Evolutionary conservation across 257 asterid species (phyloP).

Genomic region (Avicennia marina): DNA sequence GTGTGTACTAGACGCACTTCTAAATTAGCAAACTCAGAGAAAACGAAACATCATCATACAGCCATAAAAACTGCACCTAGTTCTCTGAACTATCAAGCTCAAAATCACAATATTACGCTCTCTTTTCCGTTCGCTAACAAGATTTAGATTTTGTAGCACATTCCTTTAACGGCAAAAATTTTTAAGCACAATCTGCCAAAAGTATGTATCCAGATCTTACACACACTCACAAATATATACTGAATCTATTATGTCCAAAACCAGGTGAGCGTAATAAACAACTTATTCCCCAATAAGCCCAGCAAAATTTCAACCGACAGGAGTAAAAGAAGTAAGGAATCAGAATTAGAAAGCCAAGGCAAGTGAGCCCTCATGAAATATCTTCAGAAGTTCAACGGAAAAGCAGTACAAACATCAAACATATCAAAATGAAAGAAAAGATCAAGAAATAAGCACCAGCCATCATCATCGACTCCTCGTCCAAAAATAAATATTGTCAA

Average conservation of each 20-base stretch:
- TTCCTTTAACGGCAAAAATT: neutral
- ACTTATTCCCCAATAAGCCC: constrained; percentile 4
- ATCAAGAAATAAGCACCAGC: too few relatives aligned
- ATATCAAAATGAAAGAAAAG: neutral
- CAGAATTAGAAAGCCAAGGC: neutral
- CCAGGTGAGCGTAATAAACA: neutral
- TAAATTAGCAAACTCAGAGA: neutral
- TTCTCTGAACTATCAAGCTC: neutral
- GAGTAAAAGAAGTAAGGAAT: neutral
- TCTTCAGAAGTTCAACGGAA: constrained; percentile 5
- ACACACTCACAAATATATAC: neutral
- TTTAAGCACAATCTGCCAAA: neutral
- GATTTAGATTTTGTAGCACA: neutral
- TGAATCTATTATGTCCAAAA: neutral
- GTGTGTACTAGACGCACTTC: too few relatives aligned
- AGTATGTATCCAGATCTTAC: too few relatives aligned
- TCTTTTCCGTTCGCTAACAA: neutral
- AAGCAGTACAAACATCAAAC: constrained; percentile 6
- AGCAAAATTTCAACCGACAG: neutral
- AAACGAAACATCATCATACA: neutral
- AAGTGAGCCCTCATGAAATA: constrained; percentile 10
- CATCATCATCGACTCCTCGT: too few relatives aligned
- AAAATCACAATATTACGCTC: neutral
- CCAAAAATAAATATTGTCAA: too few relatives aligned
- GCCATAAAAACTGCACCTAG: neutral